These are phyloP conservation scores for Lachancea cidri DNA, from an alignment of 805 yeast species.

Conservation along the genomic window DNA sequence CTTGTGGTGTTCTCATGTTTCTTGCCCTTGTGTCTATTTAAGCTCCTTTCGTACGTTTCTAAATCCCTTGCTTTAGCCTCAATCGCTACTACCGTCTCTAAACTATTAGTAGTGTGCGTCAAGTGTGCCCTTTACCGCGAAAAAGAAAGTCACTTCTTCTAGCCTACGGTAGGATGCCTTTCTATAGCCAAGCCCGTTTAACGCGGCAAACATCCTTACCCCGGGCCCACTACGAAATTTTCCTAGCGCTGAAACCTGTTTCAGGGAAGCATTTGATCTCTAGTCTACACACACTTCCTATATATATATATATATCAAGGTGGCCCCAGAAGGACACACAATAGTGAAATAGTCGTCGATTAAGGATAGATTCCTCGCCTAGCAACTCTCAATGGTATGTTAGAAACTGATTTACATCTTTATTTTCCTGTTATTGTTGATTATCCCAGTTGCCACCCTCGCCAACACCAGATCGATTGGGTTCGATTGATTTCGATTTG, in stretches of 20 bases:
- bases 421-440: background rate
- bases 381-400: constrained; percentile 1
- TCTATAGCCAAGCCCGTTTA: background rate
- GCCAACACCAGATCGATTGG: too few relatives aligned
- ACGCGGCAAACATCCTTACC: background rate
- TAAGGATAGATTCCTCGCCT: background rate
- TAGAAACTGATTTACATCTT: background rate
- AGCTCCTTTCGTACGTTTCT: background rate
- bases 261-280: background rate
- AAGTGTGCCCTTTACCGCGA: background rate
- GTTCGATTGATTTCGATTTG: too few relatives aligned
- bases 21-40: too few relatives aligned
- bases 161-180: background rate
- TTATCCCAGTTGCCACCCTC: background rate
- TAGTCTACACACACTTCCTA: background rate
- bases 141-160: background rate
- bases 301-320: background rate
- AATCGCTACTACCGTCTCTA: background rate
- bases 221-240: background rate
- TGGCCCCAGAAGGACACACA: background rate
- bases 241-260: background rate
- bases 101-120: too few relatives aligned
- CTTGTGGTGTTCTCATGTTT: too few relatives aligned
- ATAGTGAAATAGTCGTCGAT: background rate
- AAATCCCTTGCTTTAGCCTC: too few relatives aligned